Conservation (phyloP, 2,329 filamentous ascomycete species). For the Neofusicoccum cordaticola region DNA sequence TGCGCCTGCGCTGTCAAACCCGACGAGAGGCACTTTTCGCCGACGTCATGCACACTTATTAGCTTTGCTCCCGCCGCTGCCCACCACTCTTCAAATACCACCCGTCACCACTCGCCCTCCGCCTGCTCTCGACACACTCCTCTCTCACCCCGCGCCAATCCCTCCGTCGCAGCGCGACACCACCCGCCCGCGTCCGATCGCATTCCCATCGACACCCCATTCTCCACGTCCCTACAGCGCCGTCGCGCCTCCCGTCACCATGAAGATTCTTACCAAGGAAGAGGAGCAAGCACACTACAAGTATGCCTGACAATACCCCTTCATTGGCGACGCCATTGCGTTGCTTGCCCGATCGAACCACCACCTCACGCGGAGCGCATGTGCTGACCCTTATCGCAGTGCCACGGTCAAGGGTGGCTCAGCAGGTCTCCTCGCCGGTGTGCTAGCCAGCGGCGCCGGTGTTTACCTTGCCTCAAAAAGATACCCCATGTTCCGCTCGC, state of each 20-base stretch:
- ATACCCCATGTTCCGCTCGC: conserved; percentile 72
- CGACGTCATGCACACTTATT: conserved; percentile 15
- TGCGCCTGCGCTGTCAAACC: neutral
- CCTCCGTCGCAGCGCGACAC: neutral
- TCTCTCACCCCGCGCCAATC: neutral
- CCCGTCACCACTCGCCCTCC: neutral
- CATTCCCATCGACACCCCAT: neutral
- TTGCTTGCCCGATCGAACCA: too few relatives aligned
- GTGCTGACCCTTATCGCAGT: conserved; percentile 35
- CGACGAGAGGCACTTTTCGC: neutral
- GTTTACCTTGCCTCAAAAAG: conserved; percentile 67
- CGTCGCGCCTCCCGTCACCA: conserved; percentile 43
- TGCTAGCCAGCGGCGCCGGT: conserved; percentile 64
- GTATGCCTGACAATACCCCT: conserved; percentile 36
- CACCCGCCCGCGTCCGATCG: neutral
- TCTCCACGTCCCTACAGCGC: neutral
- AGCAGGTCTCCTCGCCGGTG: conserved; percentile 68
- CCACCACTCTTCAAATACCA: neutral
- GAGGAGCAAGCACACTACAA: conserved; percentile 85
- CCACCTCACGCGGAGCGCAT: neutral
- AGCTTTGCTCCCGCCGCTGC: neutral
- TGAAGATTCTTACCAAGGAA: conserved; percentile 96
- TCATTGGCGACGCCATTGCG: neutral
- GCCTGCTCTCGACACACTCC: neutral
- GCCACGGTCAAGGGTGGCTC: conserved; percentile 76